Evolutionary conservation across 805 yeast genomes (phyloP), one percentile per base, ranked within the genome.

Genomic region (Starmera pachycereana): DNA sequence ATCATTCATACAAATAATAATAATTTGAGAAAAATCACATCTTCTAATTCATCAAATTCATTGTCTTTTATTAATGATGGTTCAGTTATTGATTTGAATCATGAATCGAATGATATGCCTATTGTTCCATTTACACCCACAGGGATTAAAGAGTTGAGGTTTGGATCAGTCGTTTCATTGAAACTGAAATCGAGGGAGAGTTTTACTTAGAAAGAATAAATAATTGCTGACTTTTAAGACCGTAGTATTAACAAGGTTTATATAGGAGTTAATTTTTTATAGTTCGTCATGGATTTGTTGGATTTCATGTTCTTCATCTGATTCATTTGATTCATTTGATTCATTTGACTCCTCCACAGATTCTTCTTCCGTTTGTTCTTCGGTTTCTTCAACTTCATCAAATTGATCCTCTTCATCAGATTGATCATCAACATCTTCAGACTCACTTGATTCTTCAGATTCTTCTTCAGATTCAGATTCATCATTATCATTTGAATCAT

Each of bases 31-130:
- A 49, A 48, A 38, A 33, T 49, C 13, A 12, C 53, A 9, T 32
- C 29, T 13, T 49, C 55, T 4, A 50, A 42, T 16, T 53, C 58
- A 2, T 36, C 48, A 4, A 45, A 42, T 2, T 54, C 58, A 2
- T 38, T 54, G 29, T 37, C 54, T 3, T 48, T 44, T 31, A 54
- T 54, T 33, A 54, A 54, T 32, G 59, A 54, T 40, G 56, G 53
- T 3, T 47, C 57, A 8, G 46, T 37, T 2, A n/a, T 46, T 8
- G 49, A 47, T 35, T 30, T 44, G 12, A 25, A 35, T 22, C 39
- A 42, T 12, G 12, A 37, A 19, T 22, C 44, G 3, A 16, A 4
- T 16, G 18, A 16, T 16, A 44, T 50, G 11, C 57, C 57, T 29
- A 50, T 51, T 36, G 46, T 50, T 14, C 51, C 53, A 30, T 45